These are phyloP conservation scores for Agrocybe praecox DNA, from an alignment of 768 basidiomycete species.

Conservation along the genomic window DNA sequence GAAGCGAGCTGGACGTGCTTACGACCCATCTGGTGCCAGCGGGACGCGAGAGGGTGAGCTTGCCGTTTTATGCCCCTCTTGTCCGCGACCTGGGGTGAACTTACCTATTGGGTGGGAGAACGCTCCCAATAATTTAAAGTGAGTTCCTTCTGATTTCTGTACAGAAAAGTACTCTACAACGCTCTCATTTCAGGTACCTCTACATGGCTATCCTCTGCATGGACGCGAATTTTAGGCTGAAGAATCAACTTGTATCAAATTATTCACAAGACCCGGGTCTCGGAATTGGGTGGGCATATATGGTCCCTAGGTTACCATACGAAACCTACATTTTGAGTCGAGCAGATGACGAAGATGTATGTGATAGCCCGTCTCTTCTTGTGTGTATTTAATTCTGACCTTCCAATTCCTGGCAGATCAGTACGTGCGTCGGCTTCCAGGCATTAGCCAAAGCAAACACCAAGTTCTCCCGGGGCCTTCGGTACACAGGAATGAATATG, in stretches of 20 bases:
- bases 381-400: too few species aligned
- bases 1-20: slow-evolving; percentile 2
- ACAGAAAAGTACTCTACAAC: not conserved
- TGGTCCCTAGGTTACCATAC: not conserved
- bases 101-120: slow-evolving; percentile 1
- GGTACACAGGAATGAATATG: slow-evolving; percentile 23
- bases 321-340: not conserved
- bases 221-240: not conserved
- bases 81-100: slow-evolving; percentile 1
- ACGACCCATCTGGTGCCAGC: slow-evolving; percentile 1
- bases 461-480: slow-evolving; percentile 20
- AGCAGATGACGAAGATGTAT: slow-evolving; percentile 8
- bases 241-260: slow-evolving; percentile 6
- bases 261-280: slow-evolving; percentile 4
- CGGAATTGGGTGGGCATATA: slow-evolving; percentile 2
- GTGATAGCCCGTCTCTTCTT: not conserved
- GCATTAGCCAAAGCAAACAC: slow-evolving; percentile 25
- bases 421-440: slow-evolving; percentile 27
- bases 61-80: not conserved
- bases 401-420: slow-evolving; percentile 17
- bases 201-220: not conserved
- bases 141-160: not conserved
- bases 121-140: not conserved
- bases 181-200: not conserved
- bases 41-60: not conserved